Conservation (phyloP, 1,284 basidiomycete genomes). For the Sporisorium iseilematis-ciliati region DNA sequence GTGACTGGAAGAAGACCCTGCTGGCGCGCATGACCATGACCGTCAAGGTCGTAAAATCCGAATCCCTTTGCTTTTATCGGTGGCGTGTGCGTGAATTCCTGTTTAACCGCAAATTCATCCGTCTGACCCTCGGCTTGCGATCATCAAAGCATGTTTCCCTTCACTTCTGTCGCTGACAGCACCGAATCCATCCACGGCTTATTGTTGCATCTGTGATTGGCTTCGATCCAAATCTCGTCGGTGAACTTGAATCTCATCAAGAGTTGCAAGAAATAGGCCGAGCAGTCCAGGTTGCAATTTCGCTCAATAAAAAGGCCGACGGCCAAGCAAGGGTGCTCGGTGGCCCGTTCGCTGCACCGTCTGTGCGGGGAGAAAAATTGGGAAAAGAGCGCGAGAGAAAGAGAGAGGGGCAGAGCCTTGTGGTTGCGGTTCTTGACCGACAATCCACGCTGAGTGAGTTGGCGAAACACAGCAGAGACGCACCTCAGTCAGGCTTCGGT, state of each 20-base stretch:
- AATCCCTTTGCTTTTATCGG: not conserved
- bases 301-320: slow-evolving; percentile 9
- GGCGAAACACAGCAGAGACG: not conserved
- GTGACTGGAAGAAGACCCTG: not conserved
- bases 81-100: not conserved
- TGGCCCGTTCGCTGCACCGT: slow-evolving; percentile 9
- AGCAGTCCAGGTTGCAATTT: not conserved
- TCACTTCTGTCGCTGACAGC: not conserved
- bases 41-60: slow-evolving; percentile 34
- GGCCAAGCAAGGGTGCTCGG: not conserved
- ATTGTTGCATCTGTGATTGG: not conserved
- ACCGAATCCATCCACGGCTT: not conserved
- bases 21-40: slow-evolving; percentile 18
- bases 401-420: no score
- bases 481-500: no score
- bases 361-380: not conserved
- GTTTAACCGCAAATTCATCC: not conserved
- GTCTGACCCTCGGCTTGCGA: not conserved
- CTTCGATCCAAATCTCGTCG: not conserved
- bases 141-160: not conserved
- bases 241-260: not conserved
- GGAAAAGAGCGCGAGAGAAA: no score
- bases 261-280: not conserved
- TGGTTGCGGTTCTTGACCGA: slow-evolving; percentile 35
- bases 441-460: slow-evolving; percentile 12